Evolutionary conservation across 1,284 basidiomycete genomes (phyloP).

Genomic region (Ustilago trichophora): DNA sequence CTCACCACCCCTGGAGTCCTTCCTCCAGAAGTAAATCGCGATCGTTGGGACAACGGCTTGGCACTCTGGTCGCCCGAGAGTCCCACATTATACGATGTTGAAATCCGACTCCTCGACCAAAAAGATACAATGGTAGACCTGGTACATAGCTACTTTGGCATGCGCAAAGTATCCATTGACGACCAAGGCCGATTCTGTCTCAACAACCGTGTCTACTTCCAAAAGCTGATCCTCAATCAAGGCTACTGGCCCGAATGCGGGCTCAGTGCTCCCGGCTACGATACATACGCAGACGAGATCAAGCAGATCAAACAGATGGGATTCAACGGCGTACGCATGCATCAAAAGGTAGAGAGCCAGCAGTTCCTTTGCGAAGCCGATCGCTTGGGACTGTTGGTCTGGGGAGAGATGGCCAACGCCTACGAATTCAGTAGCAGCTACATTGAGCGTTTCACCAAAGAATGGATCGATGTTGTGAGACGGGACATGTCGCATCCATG

Average conservation of each 20-base stretch:
- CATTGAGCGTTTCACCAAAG: constrained; percentile 35
- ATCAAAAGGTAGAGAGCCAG: constrained; percentile 48
- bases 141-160: constrained; percentile 46
- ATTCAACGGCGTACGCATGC: constrained; percentile 46
- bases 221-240: constrained; percentile 48
- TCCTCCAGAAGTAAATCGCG: constrained; percentile 35
- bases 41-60: constrained; percentile 44
- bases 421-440: constrained; percentile 41
- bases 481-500: constrained; percentile 48
- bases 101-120: constrained; percentile 10
- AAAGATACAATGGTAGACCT: constrained; percentile 1
- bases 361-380: constrained; percentile 41
- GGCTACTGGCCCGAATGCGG: constrained; percentile 47
- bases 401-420: constrained; percentile 53
- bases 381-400: constrained; percentile 44
- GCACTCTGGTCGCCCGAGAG: constrained; percentile 49
- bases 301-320: constrained; percentile 45
- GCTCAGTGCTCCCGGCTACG: constrained; percentile 26
- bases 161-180: constrained; percentile 51
- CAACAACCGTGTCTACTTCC: constrained; percentile 51
- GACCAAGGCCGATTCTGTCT: constrained; percentile 42
- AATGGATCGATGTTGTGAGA: constrained; percentile 48
- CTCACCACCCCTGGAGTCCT: constrained; percentile 17
- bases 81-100: constrained; percentile 39
- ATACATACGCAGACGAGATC: constrained; percentile 31